A percentile compares a stretch with the other conserved stretches of the same genome.
These are phyloP conservation scores for Clonostachys chloroleuca DNA, from an alignment of 2,329 filamentous ascomycete species.

Conservation along the genomic window DNA sequence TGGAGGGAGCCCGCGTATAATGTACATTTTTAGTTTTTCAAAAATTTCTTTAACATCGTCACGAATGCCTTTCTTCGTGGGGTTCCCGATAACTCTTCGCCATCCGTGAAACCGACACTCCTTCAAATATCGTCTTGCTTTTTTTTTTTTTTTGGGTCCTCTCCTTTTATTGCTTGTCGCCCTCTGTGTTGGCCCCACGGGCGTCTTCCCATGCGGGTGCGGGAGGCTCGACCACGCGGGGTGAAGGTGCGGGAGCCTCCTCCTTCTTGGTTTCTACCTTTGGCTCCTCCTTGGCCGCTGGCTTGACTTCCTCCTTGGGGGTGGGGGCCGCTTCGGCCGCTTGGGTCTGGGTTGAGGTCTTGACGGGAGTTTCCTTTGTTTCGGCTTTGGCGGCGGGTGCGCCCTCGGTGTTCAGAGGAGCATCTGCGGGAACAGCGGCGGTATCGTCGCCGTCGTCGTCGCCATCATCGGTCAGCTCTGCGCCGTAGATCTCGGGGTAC, in stretches of 20 bases:
- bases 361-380: neutral
- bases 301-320: neutral
- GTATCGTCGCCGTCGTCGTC: conserved; percentile 15
- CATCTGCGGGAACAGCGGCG: conserved; percentile 1
- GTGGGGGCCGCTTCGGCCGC: neutral
- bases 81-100: too few relatives aligned
- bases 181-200: conserved; percentile 16
- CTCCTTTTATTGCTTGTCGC: conserved; percentile 3
- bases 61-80: too few relatives aligned
- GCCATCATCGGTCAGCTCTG: conserved; percentile 78
- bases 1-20: too few relatives aligned
- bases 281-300: neutral
- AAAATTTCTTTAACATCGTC: too few relatives aligned
- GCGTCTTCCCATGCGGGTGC: conserved; percentile 15
- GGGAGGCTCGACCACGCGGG: too few relatives aligned
- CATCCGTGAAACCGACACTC: neutral
- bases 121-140: conserved; percentile 7
- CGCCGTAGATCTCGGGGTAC: conserved; percentile 89
- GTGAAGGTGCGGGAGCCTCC: too few relatives aligned
- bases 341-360: neutral
- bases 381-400: neutral
- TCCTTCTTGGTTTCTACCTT: neutral
- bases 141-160: too few relatives aligned
- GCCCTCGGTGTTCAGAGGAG: neutral
- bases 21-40: too few relatives aligned